Conservation (phyloP, 106 monocot genomes). For the Vanilla planifolia region DNA sequence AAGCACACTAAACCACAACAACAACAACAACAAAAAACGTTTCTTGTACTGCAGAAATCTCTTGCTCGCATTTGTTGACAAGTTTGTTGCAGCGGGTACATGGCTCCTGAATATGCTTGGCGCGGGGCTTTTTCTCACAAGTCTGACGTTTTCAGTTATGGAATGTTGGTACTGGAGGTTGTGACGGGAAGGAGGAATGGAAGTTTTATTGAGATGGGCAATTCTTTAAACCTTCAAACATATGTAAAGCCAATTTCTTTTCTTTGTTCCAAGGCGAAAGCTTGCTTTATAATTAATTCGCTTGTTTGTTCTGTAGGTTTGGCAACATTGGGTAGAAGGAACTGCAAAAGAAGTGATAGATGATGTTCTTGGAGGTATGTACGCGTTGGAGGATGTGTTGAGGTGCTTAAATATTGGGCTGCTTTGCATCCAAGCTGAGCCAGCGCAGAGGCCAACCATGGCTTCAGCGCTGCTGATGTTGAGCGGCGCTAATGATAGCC, state of each 20-base stretch:
- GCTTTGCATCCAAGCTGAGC: not conserved
- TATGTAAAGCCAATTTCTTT: too few species aligned
- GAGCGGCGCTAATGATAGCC: too few species aligned
- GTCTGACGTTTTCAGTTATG: not conserved
- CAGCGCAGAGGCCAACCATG: not conserved
- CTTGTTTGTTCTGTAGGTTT: not conserved
- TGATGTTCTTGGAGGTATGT: not conserved
- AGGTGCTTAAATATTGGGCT: slow-evolving; percentile 2
- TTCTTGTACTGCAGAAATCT: not conserved
- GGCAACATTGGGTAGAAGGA: slow-evolving; percentile 1
- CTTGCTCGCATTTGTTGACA: not conserved
- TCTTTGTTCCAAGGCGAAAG: too few species aligned
- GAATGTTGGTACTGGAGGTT: not conserved
- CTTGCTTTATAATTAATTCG: too few species aligned
- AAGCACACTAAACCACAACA: not conserved
- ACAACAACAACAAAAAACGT: too few species aligned
- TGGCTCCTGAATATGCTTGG: not conserved
- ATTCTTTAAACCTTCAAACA: too few species aligned
- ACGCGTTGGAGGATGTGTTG: not conserved
- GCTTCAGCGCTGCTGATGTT: not conserved
- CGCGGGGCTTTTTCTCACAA: not conserved
- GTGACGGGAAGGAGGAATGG: not conserved
- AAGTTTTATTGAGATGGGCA: not conserved
- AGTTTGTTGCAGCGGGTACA: not conserved
- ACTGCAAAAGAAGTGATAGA: not conserved